Conservation (phyloP, 202 grass and related monocot genomes). For the Musa balbisiana region DNA sequence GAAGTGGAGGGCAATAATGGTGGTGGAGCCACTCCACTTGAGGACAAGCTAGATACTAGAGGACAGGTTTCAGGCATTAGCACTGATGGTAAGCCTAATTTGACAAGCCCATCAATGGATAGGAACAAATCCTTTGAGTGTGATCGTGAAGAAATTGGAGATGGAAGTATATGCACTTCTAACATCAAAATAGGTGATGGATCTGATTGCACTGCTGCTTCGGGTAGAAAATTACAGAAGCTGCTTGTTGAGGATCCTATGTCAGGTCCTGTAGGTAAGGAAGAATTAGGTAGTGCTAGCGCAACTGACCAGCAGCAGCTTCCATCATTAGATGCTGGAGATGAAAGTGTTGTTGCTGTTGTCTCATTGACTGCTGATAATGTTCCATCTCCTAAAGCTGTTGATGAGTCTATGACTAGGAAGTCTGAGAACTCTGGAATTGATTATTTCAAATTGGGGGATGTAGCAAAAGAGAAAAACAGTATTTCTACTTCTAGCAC, state of each 20-base stretch:
- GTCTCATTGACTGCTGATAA: neutral
- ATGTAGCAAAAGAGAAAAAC: neutral
- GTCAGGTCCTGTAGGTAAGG: neutral
- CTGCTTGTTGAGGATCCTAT: neutral
- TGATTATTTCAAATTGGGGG: neutral
- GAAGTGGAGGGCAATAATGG: conserved; percentile 25
- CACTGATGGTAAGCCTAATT: conserved; percentile 16
- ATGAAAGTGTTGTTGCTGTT: neutral
- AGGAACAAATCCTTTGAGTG: conserved; percentile 18
- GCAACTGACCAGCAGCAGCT: neutral
- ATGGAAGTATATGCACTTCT: conserved; percentile 26
- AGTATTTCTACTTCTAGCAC: neutral
- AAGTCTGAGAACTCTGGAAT: neutral
- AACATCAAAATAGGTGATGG: conserved; percentile 15
- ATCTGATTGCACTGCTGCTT: neutral
- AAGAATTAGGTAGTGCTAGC: neutral
- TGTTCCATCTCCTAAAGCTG: neutral
- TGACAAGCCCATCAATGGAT: conserved; percentile 26
- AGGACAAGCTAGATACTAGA: neutral
- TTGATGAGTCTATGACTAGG: neutral
- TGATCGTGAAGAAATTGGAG: conserved; percentile 29
- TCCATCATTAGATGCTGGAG: neutral
- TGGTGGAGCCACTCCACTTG: neutral
- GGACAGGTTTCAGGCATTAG: conserved; percentile 2
- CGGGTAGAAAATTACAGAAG: conserved; percentile 9